These are phyloP conservation scores for Sophora flavescens DNA, from an alignment of 306 rosid species.

Conservation along the genomic window DNA sequence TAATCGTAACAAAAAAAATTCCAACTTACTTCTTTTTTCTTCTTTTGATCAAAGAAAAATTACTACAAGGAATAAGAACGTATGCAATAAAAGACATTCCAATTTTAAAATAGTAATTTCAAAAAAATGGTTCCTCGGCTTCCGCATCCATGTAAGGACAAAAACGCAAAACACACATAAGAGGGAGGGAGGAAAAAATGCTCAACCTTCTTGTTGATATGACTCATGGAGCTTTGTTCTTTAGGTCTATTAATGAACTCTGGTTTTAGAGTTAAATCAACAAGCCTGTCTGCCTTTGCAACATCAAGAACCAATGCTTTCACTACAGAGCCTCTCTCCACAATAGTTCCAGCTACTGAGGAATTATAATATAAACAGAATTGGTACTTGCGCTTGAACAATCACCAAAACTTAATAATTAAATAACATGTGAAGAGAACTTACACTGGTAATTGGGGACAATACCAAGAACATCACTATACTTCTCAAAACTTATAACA, in stretches of 20 bases:
- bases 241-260: conserved; percentile 60
- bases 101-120: not conserved
- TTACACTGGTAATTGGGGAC: conserved; percentile 78
- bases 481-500: conserved; percentile 79
- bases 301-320: conserved; percentile 89
- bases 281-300: conserved; percentile 74
- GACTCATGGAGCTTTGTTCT: conserved; percentile 57
- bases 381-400: conserved; percentile 30
- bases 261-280: conserved; percentile 79
- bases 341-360: conserved; percentile 65
- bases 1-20: not conserved
- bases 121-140: conserved; percentile 12
- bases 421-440: conserved; percentile 40
- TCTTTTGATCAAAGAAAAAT: not conserved
- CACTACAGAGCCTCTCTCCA: conserved; percentile 71
- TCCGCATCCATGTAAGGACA: not conserved
- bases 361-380: conserved; percentile 33
- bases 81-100: not conserved
- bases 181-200: not conserved
- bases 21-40: not conserved
- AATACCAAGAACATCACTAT: conserved; percentile 79
- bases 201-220: conserved; percentile 72
- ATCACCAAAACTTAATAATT: conserved; percentile 21
- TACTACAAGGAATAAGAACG: conserved; percentile 23
- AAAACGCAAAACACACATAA: conserved; percentile 18